Conservation (phyloP, 169 alveolate genomes). For the Fabrea salina region DNA sequence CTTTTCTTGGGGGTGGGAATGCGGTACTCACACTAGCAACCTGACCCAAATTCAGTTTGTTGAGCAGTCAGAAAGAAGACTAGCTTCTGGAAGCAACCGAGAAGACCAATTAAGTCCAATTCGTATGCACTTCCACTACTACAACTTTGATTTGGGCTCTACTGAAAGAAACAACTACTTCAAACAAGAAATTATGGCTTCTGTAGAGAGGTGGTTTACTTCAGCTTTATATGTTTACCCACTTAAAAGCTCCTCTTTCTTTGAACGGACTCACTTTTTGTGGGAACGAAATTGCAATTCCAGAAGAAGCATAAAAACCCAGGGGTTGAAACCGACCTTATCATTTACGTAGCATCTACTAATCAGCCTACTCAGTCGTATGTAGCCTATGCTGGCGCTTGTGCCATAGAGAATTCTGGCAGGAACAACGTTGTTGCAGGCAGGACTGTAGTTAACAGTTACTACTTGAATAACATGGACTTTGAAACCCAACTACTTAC, state of each 20-base stretch:
- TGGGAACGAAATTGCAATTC: too few species aligned
- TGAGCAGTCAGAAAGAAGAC: too few species aligned
- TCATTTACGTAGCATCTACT: conserved; percentile 4
- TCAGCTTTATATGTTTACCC: background rate
- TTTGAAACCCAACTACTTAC: background rate
- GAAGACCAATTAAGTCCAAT: too few species aligned
- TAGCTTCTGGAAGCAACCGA: too few species aligned
- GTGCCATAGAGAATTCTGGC: background rate
- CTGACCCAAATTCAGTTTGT: too few species aligned
- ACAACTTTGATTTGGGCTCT: background rate
- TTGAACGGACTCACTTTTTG: background rate
- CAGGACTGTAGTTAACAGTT: background rate
- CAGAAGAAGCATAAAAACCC: background rate
- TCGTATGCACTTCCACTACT: conserved; percentile 1
- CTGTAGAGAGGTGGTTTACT: background rate
- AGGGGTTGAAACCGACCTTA: conserved; percentile 27
- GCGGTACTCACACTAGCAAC: too few species aligned
- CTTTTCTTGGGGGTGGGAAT: too few species aligned
- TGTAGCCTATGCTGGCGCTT: conserved; percentile 25
- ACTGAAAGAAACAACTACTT: background rate
- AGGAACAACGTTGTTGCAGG: conserved; percentile 12
- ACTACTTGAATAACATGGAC: too few species aligned
- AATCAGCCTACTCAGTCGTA: background rate
- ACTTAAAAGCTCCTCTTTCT: background rate
- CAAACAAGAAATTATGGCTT: background rate